Evolutionary conservation across 1,284 basidiomycete species (phyloP).

Genomic region (Mycena sp.): DNA sequence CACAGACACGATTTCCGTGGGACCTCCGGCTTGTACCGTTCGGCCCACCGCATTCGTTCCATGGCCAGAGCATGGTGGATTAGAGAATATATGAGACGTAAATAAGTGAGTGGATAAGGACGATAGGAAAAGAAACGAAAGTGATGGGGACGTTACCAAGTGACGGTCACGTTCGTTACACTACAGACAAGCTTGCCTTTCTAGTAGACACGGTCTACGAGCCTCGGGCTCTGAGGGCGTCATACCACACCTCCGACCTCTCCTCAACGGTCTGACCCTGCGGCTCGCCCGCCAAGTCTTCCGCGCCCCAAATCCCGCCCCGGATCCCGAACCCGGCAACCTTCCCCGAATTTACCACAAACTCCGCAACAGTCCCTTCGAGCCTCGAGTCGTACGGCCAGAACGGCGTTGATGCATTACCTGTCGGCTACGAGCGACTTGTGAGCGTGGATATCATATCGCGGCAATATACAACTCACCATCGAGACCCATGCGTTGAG

Average conservation of each 20-base stretch:
- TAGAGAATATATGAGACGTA: too few relatives aligned
- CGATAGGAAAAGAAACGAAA: too few relatives aligned
- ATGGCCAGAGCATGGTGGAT: too few relatives aligned
- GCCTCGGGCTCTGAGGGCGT: not conserved
- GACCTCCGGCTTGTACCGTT: too few relatives aligned
- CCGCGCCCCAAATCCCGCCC: slow-evolving; percentile 21
- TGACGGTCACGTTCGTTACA: too few relatives aligned
- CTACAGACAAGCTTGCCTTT: too few relatives aligned
- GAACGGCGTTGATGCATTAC: not conserved
- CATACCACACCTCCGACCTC: slow-evolving; percentile 11
- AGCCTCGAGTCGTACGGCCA: slow-evolving; percentile 10
- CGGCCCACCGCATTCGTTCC: too few relatives aligned
- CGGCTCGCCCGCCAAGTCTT: not conserved
- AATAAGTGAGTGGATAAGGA: too few relatives aligned
- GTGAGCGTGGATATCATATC: too few relatives aligned
- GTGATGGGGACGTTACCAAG: too few relatives aligned
- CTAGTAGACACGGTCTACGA: too few relatives aligned
- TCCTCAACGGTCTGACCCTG: not conserved
- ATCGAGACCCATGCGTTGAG: not conserved
- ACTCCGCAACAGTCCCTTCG: slow-evolving; percentile 6
- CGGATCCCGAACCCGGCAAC: slow-evolving; percentile 15
- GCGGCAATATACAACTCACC: not conserved
- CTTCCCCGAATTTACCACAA: not conserved
- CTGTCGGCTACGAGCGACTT: slow-evolving; percentile 7
- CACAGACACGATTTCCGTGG: too few relatives aligned